Evolutionary conservation across 257 asterid species (phyloP).

Genomic region (Schizonepeta tenuifolia): DNA sequence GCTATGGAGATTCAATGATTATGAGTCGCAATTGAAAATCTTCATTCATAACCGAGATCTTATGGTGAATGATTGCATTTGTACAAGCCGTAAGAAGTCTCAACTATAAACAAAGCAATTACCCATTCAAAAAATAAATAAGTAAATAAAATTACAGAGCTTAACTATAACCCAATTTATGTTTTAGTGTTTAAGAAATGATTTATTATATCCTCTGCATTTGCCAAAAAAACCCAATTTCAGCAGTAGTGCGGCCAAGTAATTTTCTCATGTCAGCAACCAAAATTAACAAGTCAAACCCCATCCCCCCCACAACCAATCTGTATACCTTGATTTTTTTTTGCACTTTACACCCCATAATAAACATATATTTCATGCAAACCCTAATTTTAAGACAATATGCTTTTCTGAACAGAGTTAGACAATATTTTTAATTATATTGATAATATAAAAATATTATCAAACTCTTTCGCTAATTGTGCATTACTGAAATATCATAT

Average conservation of each 20-base stretch:
- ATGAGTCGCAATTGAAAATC: no score
- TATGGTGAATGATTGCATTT: no score
- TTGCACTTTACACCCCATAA: constrained; percentile 11
- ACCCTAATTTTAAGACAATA: background rate
- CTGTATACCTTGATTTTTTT: background rate
- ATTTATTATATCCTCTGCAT: background rate
- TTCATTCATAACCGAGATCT: no score
- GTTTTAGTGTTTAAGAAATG: background rate
- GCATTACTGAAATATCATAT: background rate
- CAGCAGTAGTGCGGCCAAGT: background rate
- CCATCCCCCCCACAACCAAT: constrained; percentile 10
- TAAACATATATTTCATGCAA: background rate
- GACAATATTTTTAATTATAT: no score
- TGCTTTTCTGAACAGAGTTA: no score
- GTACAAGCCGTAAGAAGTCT: no score
- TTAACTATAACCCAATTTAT: background rate
- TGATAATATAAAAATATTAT: no score
- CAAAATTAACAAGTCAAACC: constrained; percentile 24
- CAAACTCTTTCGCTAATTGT: background rate
- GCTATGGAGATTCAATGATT: no score
- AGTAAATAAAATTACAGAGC: no score
- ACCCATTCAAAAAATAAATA: no score
- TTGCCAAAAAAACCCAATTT: constrained; percentile 1
- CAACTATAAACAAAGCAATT: no score
- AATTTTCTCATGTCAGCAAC: constrained; percentile 27